A percentile compares a stretch with the other conserved stretches of the same genome.
Evolutionary conservation across 2,329 filamentous ascomycete genomes (phyloP).

Genomic region (Colletotrichum tanaceti): DNA sequence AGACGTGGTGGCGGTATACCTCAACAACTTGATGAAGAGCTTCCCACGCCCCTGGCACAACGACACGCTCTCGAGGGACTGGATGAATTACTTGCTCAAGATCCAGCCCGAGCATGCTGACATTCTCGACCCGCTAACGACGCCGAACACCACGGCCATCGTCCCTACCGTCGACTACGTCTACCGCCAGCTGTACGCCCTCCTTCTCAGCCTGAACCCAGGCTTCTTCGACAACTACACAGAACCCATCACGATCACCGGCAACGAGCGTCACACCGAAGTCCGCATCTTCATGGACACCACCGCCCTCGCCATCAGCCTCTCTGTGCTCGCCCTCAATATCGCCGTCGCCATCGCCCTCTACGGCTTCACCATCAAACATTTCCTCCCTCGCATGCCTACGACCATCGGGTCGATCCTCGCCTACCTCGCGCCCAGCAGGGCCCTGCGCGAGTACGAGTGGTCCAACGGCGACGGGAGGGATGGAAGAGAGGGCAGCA

Average conservation of each 20-base stretch:
- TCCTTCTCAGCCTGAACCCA: conserved; percentile 55
- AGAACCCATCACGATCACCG: conserved; percentile 12
- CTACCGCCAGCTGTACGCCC: conserved; percentile 45
- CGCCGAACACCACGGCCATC: conserved; percentile 43
- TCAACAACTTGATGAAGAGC: conserved; percentile 28
- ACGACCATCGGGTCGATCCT: conserved; percentile 61
- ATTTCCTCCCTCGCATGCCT: conserved; percentile 63
- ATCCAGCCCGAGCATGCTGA: conserved; percentile 45
- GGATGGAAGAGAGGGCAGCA: neutral
- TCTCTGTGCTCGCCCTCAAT: conserved; percentile 58
- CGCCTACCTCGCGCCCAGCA: conserved; percentile 60
- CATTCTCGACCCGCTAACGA: conserved; percentile 48
- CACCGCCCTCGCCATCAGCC: conserved; percentile 58
- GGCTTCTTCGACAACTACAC: conserved; percentile 50
- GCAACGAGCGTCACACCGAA: conserved; percentile 44
- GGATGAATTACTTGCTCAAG: conserved; percentile 60
- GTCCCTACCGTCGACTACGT: conserved; percentile 41
- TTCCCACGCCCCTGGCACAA: conserved; percentile 57
- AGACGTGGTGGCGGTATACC: conserved; percentile 23
- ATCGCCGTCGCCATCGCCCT: conserved; percentile 55
- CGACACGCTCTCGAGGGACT: conserved; percentile 56
- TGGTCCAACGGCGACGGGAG: conserved; percentile 48
- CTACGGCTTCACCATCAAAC: conserved; percentile 55
- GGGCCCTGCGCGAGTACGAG: conserved; percentile 51
- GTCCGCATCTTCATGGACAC: conserved; percentile 61